Base-by-base conservation (phyloP, 805 yeast genomes). In the Peterozyma xylosa region DNA sequence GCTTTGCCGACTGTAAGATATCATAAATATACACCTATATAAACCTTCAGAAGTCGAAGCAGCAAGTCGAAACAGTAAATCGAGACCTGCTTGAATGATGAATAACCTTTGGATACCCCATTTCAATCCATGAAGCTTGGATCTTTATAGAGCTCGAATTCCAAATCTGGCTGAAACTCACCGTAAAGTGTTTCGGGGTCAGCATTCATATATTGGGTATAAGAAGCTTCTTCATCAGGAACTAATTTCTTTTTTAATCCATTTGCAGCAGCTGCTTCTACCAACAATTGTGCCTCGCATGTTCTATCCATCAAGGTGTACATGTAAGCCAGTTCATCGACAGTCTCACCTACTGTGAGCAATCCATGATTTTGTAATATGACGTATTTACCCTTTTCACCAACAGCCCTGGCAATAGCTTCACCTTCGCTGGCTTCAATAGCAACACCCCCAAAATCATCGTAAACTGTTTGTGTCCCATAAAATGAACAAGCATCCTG, bases 391-490 rank as follows among this genome's bases (percentile, higher is more conserved):
- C 76, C 77, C 45, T 71, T 64, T 32, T 63, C 52, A 7, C 86
- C 87, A 30, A 80, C 60, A 1, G 86, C 80, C 30, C 62, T 59
- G 5, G 89, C 88, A 44, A 83, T 71, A 38, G 69, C 71, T 38
- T 59, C 54, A 29, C 89, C 89, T 58, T 83, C 90, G 41, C 71
- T 76, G 17, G 63, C 67, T 51, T 80, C 85, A 27, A 83, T 52
- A 0, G 88, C 95, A 45, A 86, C 86, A 35, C 95, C 95, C 30
- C 93, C 93, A 59, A 84, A 85, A 56, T 77, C 75, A 15, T 55
- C 47, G 60, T 82, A 83, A 3, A 86, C 89, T 1, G 80, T 61
- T 49, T 84, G 93, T 39, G 67, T 64, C 33, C 80, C 74, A 68
- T 81, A 80, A 52, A 86, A 76, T 10, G 70, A 64, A 58, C 90